Conservation (phyloP, 164 flowering plant species). For the Nelumbo lutea region DNA sequence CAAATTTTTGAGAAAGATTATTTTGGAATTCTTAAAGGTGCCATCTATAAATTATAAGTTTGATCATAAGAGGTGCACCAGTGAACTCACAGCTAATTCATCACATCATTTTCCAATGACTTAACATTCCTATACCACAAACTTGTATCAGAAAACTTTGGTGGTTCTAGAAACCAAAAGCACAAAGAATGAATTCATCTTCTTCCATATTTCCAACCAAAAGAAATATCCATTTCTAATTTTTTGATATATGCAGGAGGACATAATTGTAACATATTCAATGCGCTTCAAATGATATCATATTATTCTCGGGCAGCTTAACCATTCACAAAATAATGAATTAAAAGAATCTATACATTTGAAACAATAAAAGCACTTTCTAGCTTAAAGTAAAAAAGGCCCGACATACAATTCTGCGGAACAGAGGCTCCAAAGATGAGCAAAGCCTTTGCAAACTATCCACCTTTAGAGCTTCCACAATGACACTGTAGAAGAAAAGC, state of each 20-base stretch:
- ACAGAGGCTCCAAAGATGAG: constrained; percentile 57
- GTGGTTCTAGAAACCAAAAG: not conserved
- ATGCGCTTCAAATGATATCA: too few species aligned
- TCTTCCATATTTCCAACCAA: not conserved
- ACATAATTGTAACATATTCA: too few species aligned
- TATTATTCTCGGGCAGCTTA: too few species aligned
- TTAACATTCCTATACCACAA: too few species aligned
- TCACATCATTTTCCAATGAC: not conserved
- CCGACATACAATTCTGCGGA: constrained; percentile 52
- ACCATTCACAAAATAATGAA: too few species aligned
- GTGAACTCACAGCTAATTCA: not conserved
- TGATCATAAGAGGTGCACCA: not conserved
- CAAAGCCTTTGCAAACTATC: constrained; percentile 53
- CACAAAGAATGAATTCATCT: not conserved
- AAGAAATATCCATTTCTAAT: too few species aligned
- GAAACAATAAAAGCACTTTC: not conserved
- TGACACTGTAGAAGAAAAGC: constrained; percentile 34
- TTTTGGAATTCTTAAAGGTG: not conserved
- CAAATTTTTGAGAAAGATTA: not conserved
- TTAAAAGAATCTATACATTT: too few species aligned
- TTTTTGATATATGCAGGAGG: too few species aligned
- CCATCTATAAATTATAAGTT: not conserved
- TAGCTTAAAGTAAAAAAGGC: not conserved
- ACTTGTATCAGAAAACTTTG: too few species aligned
- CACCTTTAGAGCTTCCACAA: constrained; percentile 55